Evolutionary conservation across 2,329 filamentous ascomycete genomes (phyloP), one percentile per base, ranked within the genome.

Genomic region (Aspergillus intermedius): DNA sequence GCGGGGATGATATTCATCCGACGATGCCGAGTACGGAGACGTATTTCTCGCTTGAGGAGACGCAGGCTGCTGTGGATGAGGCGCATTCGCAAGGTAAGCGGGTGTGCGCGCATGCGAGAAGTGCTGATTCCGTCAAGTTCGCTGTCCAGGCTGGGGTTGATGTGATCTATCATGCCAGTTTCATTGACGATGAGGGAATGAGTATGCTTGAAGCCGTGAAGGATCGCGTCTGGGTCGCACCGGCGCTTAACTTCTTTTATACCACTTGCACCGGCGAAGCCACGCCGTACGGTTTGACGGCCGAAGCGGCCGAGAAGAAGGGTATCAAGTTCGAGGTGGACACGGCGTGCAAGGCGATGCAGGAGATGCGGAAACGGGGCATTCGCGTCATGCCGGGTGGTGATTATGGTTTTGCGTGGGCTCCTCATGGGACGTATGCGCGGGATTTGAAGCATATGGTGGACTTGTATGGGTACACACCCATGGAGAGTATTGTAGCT

Each of bases 161-260:
- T 44, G 68, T 74, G 5, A 74, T 77, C 37, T 77, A 72, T 50
- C 73, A 77, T 52, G 74, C 69, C 1, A 71, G 65, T 0, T 76
- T 67, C 44, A 72, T 72, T 12, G 72, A 77, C 47, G 67, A 70
- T 21, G 60, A 65, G 42, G 19, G 15, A 2, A 39, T 39, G 62
- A 56, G 63, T 28, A 50, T 60, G 49, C 53, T 67, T 2, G 71
- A 75, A 45, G 59, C 60, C 22, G 60, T 60, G 3, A 76, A 70
- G 48, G 50, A 61, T 8, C 67, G 64, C 49, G 62, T 70, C 48
- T 60, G 74, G 6, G 68, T 76, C 2, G 70, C 64, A 0, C 73
- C 72, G 0, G 73, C 62, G 1, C 63, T 76, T 40, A 76, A 76
- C 47, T 75, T 68, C 69, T 62, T 73, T 2, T 56, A 65, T 19